Percentiles rank a stretch among this genome's conserved stretches.
Evolutionary conservation across 225 moss, liverwort and hornwort species (phyloP).

Genomic region (Sphagnum tenellum): DNA sequence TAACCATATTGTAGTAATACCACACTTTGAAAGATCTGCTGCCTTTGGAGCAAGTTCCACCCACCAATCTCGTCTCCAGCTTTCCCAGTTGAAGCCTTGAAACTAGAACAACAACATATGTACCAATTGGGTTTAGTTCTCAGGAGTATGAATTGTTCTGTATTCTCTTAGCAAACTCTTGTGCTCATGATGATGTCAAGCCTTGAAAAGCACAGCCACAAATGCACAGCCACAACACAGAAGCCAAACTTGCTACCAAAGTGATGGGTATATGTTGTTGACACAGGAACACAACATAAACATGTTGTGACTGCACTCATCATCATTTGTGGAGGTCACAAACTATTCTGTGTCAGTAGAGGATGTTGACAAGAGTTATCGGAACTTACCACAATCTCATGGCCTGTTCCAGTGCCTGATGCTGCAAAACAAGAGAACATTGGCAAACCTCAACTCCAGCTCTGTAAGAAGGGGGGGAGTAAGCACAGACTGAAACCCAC

Average conservation of each 20-base stretch:
- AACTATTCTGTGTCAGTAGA: no score
- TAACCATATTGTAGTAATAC: slow-evolving; percentile 76
- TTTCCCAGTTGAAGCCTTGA: slow-evolving; percentile 93
- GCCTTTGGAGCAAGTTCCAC: slow-evolving; percentile 70
- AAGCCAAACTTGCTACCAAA: no score
- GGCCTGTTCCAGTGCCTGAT: slow-evolving; percentile 65
- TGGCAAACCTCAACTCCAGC: neutral
- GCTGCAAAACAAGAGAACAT: slow-evolving; percentile 26
- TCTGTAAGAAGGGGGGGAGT: neutral
- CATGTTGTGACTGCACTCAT: no score
- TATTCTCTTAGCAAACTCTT: no score
- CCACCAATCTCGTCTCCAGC: slow-evolving; percentile 78
- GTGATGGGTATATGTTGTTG: no score
- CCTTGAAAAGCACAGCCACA: no score
- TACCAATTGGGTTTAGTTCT: no score
- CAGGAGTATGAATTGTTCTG: no score
- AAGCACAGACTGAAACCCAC: neutral
- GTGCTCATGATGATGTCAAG: no score
- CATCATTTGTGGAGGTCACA: no score
- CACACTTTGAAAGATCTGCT: slow-evolving; percentile 68
- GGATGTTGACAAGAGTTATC: neutral
- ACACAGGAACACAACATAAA: no score
- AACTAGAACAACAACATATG: slow-evolving; percentile 26
- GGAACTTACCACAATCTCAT: slow-evolving; percentile 62
- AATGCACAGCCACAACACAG: no score